These are phyloP conservation scores for Ocimum tenuiflorum DNA, from an alignment of 257 asterid species.

Conservation along the genomic window DNA sequence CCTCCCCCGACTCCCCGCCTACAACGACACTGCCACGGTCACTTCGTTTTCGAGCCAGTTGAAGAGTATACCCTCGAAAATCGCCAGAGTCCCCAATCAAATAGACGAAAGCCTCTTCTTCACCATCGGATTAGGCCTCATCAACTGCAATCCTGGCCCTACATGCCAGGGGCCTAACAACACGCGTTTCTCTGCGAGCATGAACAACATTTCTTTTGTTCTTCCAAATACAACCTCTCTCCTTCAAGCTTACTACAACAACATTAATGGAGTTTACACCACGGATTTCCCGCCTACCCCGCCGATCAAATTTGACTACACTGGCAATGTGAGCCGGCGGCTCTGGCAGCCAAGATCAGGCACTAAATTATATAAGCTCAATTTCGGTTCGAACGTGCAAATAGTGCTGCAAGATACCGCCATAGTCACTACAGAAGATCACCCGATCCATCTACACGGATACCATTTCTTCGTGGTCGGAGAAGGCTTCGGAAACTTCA, in stretches of 20 bases:
- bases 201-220: slow-evolving; percentile 49
- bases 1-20: slow-evolving; percentile 49
- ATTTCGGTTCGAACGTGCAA: slow-evolving; percentile 49
- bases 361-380: slow-evolving; percentile 41
- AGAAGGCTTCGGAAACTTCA: slow-evolving; percentile 53
- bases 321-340: slow-evolving; percentile 51
- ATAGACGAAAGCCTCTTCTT: slow-evolving; percentile 40
- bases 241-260: slow-evolving; percentile 48
- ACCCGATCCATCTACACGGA: slow-evolving; percentile 65
- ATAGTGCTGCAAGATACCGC: slow-evolving; percentile 60
- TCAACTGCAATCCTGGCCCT: slow-evolving; percentile 48
- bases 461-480: slow-evolving; percentile 59
- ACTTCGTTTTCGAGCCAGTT: slow-evolving; percentile 35
- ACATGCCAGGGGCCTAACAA: slow-evolving; percentile 62
- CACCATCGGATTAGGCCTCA: slow-evolving; percentile 50
- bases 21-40: slow-evolving; percentile 42
- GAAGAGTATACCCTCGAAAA: slow-evolving; percentile 24
- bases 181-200: slow-evolving; percentile 51
- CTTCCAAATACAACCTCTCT: slow-evolving; percentile 39
- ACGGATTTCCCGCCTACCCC: slow-evolving; percentile 53
- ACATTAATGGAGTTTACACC: slow-evolving; percentile 38
- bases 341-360: slow-evolving; percentile 44
- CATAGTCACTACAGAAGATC: slow-evolving; percentile 52
- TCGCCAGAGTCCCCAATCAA: slow-evolving; percentile 29
- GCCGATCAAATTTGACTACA: slow-evolving; percentile 44